A percentile compares a stretch with the other conserved stretches of the same genome.
phyloP scores from a whole-genome alignment of 1,284 basidiomycete genomes.

The Xerocomus nothofagi region DNA sequence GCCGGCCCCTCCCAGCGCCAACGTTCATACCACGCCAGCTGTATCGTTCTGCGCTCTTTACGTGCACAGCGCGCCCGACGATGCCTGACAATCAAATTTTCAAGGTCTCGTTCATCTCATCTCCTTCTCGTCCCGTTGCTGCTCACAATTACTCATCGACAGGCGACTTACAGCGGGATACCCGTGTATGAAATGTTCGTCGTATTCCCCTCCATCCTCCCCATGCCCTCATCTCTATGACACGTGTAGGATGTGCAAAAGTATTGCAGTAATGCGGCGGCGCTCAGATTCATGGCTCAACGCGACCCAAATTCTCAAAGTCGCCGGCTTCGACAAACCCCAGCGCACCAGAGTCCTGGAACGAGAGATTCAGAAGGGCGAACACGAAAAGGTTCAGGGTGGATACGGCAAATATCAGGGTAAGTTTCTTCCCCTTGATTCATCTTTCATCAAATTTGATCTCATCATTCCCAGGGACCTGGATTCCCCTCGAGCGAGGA shows the following conservation, averaged over 20 bases:
- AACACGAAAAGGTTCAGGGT: slow-evolving; percentile 99
- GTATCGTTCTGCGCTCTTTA: neutral
- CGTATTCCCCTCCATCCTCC: slow-evolving; percentile 34
- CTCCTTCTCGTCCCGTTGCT: slow-evolving; percentile 9
- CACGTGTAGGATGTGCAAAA: slow-evolving; percentile 83
- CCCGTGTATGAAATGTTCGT: slow-evolving; percentile 85
- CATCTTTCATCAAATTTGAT: neutral
- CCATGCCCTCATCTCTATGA: slow-evolving; percentile 36
- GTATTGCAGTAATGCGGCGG: slow-evolving; percentile 96
- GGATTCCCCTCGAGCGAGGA: slow-evolving; percentile 96
- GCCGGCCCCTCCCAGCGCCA: slow-evolving; percentile 24
- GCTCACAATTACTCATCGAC: slow-evolving; percentile 17
- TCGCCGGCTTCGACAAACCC: slow-evolving; percentile 99
- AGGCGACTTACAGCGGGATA: slow-evolving; percentile 88
- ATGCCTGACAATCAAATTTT: slow-evolving; percentile 83
- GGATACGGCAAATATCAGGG: slow-evolving; percentile 99
- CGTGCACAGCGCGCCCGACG: slow-evolving; percentile 9
- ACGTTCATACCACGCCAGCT: slow-evolving; percentile 2
- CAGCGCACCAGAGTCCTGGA: slow-evolving; percentile 97
- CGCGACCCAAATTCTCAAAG: slow-evolving; percentile 99
- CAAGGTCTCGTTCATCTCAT: slow-evolving; percentile 50
- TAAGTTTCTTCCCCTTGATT: slow-evolving; percentile 39
- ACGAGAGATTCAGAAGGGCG: slow-evolving; percentile 97
- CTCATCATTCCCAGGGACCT: slow-evolving; percentile 74
- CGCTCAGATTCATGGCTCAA: slow-evolving; percentile 97